Percentiles rank a stretch among this genome's conserved stretches.
Evolutionary conservation across 2,329 filamentous ascomycete genomes (phyloP).

Genomic region (Scedosporium dehoogii): DNA sequence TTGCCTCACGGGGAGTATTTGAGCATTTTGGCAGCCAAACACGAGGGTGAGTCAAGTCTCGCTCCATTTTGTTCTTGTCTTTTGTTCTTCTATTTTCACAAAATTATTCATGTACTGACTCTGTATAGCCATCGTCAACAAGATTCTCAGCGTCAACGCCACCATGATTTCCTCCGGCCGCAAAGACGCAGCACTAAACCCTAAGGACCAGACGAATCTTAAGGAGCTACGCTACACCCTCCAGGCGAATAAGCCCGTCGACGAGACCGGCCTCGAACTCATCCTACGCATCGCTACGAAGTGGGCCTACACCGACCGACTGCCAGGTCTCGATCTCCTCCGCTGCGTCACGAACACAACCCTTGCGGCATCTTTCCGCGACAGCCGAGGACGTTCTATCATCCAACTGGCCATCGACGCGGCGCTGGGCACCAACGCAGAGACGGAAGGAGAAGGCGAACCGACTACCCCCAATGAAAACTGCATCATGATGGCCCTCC

Average conservation of each 20-base stretch:
- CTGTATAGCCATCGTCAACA: constrained; percentile 60
- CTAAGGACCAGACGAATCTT: constrained; percentile 57
- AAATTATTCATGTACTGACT: constrained; percentile 6
- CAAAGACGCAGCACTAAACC: constrained; percentile 66
- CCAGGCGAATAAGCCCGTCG: constrained; percentile 43
- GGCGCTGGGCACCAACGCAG: constrained; percentile 31
- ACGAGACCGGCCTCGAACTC: constrained; percentile 46
- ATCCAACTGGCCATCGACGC: constrained; percentile 41
- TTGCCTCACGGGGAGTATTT: constrained; percentile 75
- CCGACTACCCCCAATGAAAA: constrained; percentile 57
- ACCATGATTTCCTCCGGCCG: constrained; percentile 59
- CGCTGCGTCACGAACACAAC: constrained; percentile 69
- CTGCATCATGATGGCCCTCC: constrained; percentile 77
- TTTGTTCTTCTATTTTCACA: background rate
- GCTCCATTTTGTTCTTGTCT: background rate
- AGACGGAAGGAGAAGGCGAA: background rate
- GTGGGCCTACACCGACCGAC: constrained; percentile 73
- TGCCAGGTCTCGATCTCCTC: constrained; percentile 79
- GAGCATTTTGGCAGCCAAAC: constrained; percentile 64
- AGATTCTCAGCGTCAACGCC: constrained; percentile 65
- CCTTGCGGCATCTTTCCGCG: constrained; percentile 50
- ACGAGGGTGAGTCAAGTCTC: constrained; percentile 29
- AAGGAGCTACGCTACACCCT: constrained; percentile 52
- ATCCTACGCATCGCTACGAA: constrained; percentile 62
- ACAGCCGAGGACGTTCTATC: constrained; percentile 44